Percentiles rank a stretch among this genome's conserved stretches.
These are phyloP conservation scores for Aspergillus saccharolyticus DNA, from an alignment of 495 filamentous ascomycete species.

Conservation along the genomic window DNA sequence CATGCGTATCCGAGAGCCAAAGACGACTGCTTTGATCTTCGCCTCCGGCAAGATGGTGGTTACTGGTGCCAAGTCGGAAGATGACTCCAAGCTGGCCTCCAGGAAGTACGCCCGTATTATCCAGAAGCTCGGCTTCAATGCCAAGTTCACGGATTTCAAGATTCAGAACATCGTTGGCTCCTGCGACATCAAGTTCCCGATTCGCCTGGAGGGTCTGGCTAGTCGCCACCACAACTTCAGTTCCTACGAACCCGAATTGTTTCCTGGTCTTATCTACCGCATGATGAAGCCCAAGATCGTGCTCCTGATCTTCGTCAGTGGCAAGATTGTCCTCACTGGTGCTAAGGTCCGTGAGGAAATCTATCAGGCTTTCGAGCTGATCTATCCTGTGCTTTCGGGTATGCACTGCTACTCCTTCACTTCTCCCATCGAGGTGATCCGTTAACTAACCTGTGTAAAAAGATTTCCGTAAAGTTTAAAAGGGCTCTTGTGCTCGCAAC, in stretches of 20 bases:
- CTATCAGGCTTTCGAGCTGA: constrained; percentile 97
- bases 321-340: constrained; percentile 97
- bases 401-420: constrained; percentile 19
- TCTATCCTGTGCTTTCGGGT: constrained; percentile 97
- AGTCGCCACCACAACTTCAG: constrained; percentile 98
- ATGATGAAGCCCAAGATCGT: constrained; percentile 99
- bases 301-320: constrained; percentile 95
- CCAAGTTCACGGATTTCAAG: constrained; percentile 99
- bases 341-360: constrained; percentile 99
- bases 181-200: constrained; percentile 99
- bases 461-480: constrained; percentile 67
- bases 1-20: constrained; percentile 99
- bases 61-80: constrained; percentile 96
- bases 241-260: constrained; percentile 97
- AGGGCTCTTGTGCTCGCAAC: constrained; percentile 2
- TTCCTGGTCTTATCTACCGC: constrained; percentile 98
- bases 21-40: constrained; percentile 97
- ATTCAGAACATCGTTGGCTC: constrained; percentile 99
- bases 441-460: constrained; percentile 24
- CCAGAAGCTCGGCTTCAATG: constrained; percentile 98
- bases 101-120: constrained; percentile 99
- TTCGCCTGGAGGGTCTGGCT: constrained; percentile 91
- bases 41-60: constrained; percentile 99
- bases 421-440: not conserved
- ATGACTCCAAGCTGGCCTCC: constrained; percentile 93